phyloP scores from a whole-genome alignment of 1,139 yeast genomes.

The Candida frijolesensis region DNA sequence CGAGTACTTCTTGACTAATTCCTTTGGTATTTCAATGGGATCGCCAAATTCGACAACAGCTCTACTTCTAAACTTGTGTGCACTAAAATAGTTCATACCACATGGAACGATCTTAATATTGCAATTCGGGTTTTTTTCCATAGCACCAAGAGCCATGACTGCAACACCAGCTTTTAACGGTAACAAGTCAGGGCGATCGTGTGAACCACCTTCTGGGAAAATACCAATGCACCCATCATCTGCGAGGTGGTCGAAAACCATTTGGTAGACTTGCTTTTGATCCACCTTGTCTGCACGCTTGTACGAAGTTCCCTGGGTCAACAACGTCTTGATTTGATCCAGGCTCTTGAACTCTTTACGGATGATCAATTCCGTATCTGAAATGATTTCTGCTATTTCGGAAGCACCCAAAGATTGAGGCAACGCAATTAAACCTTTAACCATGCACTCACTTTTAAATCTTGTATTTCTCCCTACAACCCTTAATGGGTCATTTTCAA shows the following conservation, averaged over 20 bases:
- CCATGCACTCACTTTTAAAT: slow-evolving; percentile 66
- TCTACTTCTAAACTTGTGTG: slow-evolving; percentile 90
- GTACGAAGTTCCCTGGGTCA: slow-evolving; percentile 58
- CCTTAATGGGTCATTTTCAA: slow-evolving; percentile 45
- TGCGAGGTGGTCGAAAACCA: slow-evolving; percentile 80
- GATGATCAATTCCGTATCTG: slow-evolving; percentile 74
- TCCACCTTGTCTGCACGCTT: slow-evolving; percentile 83
- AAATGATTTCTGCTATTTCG: slow-evolving; percentile 66
- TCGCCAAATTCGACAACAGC: slow-evolving; percentile 94
- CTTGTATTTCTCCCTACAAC: slow-evolving; percentile 69
- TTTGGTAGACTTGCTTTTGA: slow-evolving; percentile 78
- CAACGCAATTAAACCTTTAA: slow-evolving; percentile 72
- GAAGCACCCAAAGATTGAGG: slow-evolving; percentile 81
- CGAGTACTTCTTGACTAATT: slow-evolving; percentile 65
- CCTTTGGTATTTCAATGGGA: slow-evolving; percentile 72
- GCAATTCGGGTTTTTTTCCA: slow-evolving; percentile 69
- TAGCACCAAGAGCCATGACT: slow-evolving; percentile 94
- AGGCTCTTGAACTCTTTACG: slow-evolving; percentile 70
- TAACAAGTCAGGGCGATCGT: slow-evolving; percentile 85
- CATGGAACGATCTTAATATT: slow-evolving; percentile 89
- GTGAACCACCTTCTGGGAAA: slow-evolving; percentile 97
- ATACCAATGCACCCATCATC: slow-evolving; percentile 88
- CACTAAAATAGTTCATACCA: slow-evolving; percentile 96
- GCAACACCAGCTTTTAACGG: slow-evolving; percentile 98
- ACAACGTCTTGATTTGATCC: slow-evolving; percentile 43